phyloP scores from a whole-genome alignment of 192 early-diverging fungal genomes.

The Entomortierella parvispora region DNA sequence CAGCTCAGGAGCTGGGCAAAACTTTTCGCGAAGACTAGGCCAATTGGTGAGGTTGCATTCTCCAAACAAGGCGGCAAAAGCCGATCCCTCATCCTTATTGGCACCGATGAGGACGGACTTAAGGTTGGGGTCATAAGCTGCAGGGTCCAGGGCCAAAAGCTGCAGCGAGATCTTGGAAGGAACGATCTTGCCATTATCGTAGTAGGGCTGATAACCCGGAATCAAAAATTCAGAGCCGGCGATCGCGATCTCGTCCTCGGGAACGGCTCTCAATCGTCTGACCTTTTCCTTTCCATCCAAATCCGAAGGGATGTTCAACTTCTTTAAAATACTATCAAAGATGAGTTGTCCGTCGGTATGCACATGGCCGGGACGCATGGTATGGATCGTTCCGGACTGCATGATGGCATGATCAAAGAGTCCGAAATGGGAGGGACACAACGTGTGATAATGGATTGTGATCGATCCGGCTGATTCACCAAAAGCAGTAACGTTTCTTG shows the following conservation, averaged over 20 bases:
- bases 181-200: slow-evolving; percentile 17
- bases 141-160: neutral
- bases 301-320: slow-evolving; percentile 16
- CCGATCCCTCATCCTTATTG: slow-evolving; percentile 28
- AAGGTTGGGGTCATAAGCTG: slow-evolving; percentile 21
- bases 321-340: slow-evolving; percentile 13
- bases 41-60: slow-evolving; percentile 1
- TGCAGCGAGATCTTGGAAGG: slow-evolving; percentile 14
- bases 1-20: slow-evolving; percentile 10
- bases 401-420: slow-evolving; percentile 48
- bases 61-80: slow-evolving; percentile 3
- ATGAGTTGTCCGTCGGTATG: slow-evolving; percentile 13
- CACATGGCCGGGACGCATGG: neutral
- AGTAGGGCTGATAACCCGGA: neutral
- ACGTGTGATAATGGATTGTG: slow-evolving; percentile 29
- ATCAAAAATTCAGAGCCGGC: neutral
- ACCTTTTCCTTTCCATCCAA: slow-evolving; percentile 20
- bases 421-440: slow-evolving; percentile 16
- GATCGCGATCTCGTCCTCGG: slow-evolving; percentile 5
- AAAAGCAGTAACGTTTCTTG: slow-evolving; percentile 21
- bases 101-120: slow-evolving; percentile 33
- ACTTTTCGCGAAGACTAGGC: neutral
- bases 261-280: slow-evolving; percentile 7
- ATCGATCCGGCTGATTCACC: slow-evolving; percentile 32
- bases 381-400: slow-evolving; percentile 25